Evolutionary conservation across 306 rosid genomes (phyloP).

Genomic region (Malus fusca): DNA sequence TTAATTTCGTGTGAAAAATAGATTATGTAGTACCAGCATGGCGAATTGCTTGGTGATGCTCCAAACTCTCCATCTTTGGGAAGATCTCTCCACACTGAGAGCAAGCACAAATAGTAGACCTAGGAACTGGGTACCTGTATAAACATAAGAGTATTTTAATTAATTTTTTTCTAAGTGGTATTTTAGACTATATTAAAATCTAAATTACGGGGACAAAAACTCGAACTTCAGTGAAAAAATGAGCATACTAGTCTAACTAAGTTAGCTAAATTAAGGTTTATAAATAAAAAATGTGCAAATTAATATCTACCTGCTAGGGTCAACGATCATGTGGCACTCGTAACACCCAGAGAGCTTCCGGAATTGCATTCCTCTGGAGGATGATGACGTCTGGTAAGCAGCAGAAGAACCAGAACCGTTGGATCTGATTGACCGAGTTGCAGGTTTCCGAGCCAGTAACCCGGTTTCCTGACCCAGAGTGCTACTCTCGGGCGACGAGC

Average conservation of each 20-base stretch:
- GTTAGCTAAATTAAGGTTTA: too few species aligned
- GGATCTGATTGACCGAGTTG: conserved; percentile 36
- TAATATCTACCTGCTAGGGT: conserved; percentile 55
- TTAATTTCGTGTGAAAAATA: not conserved
- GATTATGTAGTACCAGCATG: conserved; percentile 64
- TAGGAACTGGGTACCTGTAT: conserved; percentile 60
- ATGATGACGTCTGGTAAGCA: conserved; percentile 29
- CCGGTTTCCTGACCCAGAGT: conserved; percentile 69
- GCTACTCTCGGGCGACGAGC: conserved; percentile 94
- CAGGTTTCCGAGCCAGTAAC: conserved; percentile 42
- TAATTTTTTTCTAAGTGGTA: not conserved
- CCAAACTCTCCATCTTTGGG: conserved; percentile 76
- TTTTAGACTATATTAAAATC: too few species aligned
- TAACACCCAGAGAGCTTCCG: conserved; percentile 93
- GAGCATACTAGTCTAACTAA: too few species aligned
- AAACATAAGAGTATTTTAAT: not conserved
- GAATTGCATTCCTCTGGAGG: conserved; percentile 81
- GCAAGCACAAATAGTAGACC: conserved; percentile 69
- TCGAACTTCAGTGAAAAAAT: too few species aligned
- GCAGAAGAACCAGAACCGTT: conserved; percentile 22
- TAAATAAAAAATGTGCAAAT: not conserved
- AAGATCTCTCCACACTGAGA: conserved; percentile 91
- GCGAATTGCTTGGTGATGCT: conserved; percentile 87
- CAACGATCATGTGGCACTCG: conserved; percentile 90
- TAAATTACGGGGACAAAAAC: too few species aligned